Conservation (phyloP, 192 early-diverging fungal species). For the Umbelopsis sp. region DNA sequence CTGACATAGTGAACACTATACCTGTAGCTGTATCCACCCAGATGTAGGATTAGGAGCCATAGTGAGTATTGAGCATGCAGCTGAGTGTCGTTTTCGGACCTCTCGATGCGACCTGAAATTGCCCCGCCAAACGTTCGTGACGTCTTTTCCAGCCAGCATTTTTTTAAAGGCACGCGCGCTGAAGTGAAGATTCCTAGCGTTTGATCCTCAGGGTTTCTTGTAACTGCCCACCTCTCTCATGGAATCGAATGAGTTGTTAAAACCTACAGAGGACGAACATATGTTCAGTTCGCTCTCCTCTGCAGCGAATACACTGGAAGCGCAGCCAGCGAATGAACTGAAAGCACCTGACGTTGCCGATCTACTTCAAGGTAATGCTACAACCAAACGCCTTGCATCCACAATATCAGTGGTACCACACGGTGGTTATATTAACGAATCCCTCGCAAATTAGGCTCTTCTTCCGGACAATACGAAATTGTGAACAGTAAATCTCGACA, state of each 20-base stretch:
- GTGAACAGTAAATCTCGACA: conserved; percentile 14
- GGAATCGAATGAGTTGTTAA: conserved; percentile 7
- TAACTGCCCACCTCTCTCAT: not conserved
- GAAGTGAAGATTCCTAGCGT: too few relatives aligned
- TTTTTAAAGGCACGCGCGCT: conserved; percentile 16
- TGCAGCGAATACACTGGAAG: not conserved
- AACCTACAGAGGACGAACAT: conserved; percentile 12
- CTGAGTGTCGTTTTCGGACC: conserved; percentile 1
- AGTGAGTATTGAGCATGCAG: conserved; percentile 6
- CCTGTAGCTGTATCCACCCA: conserved; percentile 61
- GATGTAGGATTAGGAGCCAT: conserved; percentile 62
- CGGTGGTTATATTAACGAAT: not conserved
- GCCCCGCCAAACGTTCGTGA: not conserved
- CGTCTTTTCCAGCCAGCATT: conserved; percentile 12
- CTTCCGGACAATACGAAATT: conserved; percentile 1
- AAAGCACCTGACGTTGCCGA: conserved; percentile 8
- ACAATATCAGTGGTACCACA: not conserved
- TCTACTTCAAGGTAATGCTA: conserved; percentile 1
- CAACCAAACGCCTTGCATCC: not conserved
- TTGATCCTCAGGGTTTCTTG: too few relatives aligned
- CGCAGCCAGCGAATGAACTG: not conserved
- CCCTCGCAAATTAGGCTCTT: not conserved
- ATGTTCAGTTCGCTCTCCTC: conserved; percentile 1
- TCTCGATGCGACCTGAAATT: not conserved
- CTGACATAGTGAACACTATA: not conserved